A percentile compares a stretch with the other conserved stretches of the same genome.
Evolutionary conservation across 1,284 basidiomycete species (phyloP).

Genomic region (Apiotrichum montevideense): DNA sequence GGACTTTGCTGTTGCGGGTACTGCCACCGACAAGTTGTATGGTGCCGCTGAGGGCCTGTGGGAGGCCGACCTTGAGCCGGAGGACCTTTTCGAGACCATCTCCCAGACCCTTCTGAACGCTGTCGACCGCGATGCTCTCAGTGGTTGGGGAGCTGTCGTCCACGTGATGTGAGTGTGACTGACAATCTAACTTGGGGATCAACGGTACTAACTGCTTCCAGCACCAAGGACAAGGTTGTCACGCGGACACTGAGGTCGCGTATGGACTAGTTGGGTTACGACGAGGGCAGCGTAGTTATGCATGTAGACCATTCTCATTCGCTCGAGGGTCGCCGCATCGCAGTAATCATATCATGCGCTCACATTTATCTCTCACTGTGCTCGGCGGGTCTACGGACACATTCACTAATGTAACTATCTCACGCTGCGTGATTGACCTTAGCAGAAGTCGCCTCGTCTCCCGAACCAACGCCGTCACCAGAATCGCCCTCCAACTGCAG

Average conservation of each 20-base stretch:
- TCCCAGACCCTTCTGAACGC: constrained; percentile 93
- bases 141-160: constrained; percentile 94
- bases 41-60: constrained; percentile 98
- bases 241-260: constrained; percentile 79
- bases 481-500: not conserved
- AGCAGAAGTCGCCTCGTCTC: not conserved
- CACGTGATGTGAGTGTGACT: constrained; percentile 74
- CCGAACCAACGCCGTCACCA: not conserved
- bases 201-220: constrained; percentile 34
- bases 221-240: constrained; percentile 78
- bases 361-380: too few relatives aligned
- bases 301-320: constrained; percentile 15
- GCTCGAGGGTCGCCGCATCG: too few relatives aligned
- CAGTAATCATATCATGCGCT: too few relatives aligned
- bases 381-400: too few relatives aligned
- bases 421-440: too few relatives aligned
- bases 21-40: constrained; percentile 86
- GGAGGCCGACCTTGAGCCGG: constrained; percentile 88
- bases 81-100: constrained; percentile 98
- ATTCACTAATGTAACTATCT: too few relatives aligned
- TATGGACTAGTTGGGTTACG: constrained; percentile 63
- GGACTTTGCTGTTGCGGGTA: constrained; percentile 96
- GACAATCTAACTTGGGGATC: not conserved
- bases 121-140: constrained; percentile 92
- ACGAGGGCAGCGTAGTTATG: constrained; percentile 2